Conservation (phyloP, 176 grass and related monocot species). For the Oryza coarctata region DNA sequence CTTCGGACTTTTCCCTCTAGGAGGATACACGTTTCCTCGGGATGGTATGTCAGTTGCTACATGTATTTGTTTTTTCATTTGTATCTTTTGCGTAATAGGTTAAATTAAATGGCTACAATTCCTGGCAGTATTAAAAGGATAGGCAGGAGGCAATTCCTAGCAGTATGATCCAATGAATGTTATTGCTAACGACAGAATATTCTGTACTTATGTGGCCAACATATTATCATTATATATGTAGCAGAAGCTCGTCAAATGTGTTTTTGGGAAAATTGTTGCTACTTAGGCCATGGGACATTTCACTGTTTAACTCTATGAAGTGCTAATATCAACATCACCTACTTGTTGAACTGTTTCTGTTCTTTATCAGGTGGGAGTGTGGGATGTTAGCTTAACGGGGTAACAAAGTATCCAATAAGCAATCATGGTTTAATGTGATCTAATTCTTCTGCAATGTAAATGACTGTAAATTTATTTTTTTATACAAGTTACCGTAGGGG, state of each 20-base stretch:
- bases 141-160: not conserved
- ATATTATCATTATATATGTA: not conserved
- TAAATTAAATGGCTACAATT: conserved; percentile 8
- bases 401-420: no score
- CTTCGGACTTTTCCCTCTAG: conserved; percentile 81
- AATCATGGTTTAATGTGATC: no score
- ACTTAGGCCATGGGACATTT: not conserved
- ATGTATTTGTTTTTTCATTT: not conserved
- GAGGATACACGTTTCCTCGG: conserved; percentile 51
- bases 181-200: not conserved
- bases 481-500: no score
- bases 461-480: no score
- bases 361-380: no score
- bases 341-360: no score
- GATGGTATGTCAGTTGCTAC: conserved; percentile 59
- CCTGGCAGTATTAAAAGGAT: not conserved
- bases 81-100: not conserved
- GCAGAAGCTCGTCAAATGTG: not conserved
- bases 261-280: not conserved
- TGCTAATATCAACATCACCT: not conserved
- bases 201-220: not conserved
- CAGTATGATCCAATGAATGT: conserved; percentile 6
- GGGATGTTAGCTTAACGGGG: no score
- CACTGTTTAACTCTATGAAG: not conserved
- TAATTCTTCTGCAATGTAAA: no score